A percentile compares a stretch with the other conserved stretches of the same genome.
Evolutionary conservation across 148 eudicot species (phyloP).

Genomic region (Amaranthus hypochondriacus): DNA sequence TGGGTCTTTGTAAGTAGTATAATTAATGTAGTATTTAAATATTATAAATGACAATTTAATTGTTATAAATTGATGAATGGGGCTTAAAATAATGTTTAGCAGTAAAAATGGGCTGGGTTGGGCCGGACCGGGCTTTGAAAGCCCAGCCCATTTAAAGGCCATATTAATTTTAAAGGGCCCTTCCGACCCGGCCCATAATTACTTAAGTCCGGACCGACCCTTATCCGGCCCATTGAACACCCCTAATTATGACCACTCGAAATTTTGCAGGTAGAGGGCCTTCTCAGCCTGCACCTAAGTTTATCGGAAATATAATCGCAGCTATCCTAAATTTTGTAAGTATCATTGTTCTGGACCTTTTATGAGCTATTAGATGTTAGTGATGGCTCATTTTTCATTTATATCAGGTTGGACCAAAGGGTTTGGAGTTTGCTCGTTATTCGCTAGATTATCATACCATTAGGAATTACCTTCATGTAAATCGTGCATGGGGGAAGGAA

Average conservation of each 20-base stretch:
- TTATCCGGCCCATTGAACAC: no score
- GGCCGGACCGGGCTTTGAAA: no score
- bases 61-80: no score
- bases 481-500: slow-evolving; percentile 80
- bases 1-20: no score
- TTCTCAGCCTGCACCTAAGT: slow-evolving; percentile 83
- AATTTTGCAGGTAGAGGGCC: slow-evolving; percentile 76
- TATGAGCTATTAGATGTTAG: neutral
- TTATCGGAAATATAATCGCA: slow-evolving; percentile 82
- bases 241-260: no score
- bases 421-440: slow-evolving; percentile 93
- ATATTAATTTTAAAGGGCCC: no score
- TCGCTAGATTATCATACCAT: slow-evolving; percentile 97
- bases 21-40: no score
- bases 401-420: slow-evolving; percentile 90
- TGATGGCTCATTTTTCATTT: slow-evolving; percentile 15
- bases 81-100: no score
- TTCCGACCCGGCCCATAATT: no score
- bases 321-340: slow-evolving; percentile 72
- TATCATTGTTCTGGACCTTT: neutral
- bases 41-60: no score
- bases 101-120: neutral
- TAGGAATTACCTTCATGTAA: slow-evolving; percentile 75
- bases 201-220: no score
- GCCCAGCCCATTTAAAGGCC: no score